Conservation (phyloP, 306 rosid species). For the Quercus glauca region DNA sequence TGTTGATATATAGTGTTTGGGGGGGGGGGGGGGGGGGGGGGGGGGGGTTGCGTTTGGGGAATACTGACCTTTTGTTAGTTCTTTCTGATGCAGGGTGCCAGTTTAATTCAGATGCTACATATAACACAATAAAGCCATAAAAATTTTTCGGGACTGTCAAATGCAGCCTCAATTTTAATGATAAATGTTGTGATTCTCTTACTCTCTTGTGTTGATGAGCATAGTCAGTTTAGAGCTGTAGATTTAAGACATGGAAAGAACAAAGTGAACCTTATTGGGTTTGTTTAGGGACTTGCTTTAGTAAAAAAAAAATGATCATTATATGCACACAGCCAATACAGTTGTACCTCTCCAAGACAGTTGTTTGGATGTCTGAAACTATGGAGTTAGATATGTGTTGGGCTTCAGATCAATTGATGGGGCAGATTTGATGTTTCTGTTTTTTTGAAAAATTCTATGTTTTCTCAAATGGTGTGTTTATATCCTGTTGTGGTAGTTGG, state of each 20-base stretch:
- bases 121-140: neutral
- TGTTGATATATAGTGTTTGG: no score
- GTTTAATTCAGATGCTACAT: neutral
- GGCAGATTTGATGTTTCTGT: neutral
- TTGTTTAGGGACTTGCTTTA: neutral
- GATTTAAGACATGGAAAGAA: neutral
- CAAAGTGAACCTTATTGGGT: neutral
- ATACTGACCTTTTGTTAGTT: no score
- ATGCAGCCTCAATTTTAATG: neutral
- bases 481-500: slow-evolving; percentile 67
- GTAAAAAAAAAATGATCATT: neutral
- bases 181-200: neutral
- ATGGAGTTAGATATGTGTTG: neutral
- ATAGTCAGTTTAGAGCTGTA: neutral
- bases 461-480: slow-evolving; percentile 12
- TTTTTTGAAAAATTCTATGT: slow-evolving; percentile 16
- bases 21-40: no score
- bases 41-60: no score
- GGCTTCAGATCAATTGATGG: neutral
- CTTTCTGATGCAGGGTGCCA: no score
- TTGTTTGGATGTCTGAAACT: neutral
- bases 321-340: neutral
- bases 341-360: neutral
- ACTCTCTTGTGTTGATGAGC: neutral
- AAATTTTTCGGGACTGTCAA: neutral